Conservation (phyloP, 176 grass and related monocot genomes). For the Ampelocalamus luodianensis region DNA sequence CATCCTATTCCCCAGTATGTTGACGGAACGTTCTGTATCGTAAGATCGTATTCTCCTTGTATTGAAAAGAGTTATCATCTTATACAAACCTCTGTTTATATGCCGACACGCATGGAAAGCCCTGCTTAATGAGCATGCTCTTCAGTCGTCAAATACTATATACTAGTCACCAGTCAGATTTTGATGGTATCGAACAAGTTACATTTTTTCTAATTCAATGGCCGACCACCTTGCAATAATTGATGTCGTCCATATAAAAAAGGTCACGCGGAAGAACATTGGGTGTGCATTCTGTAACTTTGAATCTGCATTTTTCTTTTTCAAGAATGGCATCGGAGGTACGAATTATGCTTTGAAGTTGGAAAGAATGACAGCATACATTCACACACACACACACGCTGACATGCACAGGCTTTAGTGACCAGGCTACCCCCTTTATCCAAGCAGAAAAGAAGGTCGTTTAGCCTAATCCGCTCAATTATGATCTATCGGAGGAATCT, state of each 20-base stretch:
- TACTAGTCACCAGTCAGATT: not conserved
- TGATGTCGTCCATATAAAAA: conserved; percentile 26
- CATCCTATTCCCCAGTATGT: not conserved
- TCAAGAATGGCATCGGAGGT: not conserved
- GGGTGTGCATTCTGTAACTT: conserved; percentile 8
- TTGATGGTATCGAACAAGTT: not conserved
- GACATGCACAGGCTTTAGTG: conserved; percentile 40
- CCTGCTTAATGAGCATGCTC: not conserved
- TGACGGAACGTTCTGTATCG: not conserved
- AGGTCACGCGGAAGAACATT: conserved; percentile 11
- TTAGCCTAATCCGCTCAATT: conserved; percentile 29
- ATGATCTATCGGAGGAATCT: conserved; percentile 24
- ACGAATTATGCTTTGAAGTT: conserved; percentile 37
- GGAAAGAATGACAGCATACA: conserved; percentile 9
- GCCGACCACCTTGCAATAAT: conserved; percentile 30
- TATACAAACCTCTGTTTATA: not conserved
- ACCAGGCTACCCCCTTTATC: not conserved
- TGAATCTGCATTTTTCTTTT: conserved; percentile 16
- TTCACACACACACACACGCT: not conserved
- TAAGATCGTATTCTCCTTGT: not conserved
- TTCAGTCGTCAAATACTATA: not conserved
- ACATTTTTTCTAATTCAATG: not conserved
- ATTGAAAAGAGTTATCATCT: not conserved
- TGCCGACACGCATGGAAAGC: not conserved
- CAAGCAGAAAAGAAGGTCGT: not conserved